Evolutionary conservation across 2,329 filamentous ascomycete species (phyloP).

Genomic region (Xylariaceae sp.): DNA sequence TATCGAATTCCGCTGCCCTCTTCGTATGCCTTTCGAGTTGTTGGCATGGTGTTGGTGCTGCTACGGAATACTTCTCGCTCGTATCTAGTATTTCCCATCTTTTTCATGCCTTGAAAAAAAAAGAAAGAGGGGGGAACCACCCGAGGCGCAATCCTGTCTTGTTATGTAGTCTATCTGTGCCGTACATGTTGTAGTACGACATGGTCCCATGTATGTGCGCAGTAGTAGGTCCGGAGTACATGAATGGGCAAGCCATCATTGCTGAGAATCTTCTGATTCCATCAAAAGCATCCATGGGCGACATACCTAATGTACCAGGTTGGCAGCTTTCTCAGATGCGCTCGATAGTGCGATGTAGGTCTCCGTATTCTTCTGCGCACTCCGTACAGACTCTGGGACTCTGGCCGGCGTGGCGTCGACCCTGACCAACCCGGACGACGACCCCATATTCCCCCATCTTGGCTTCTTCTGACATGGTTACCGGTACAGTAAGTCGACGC

Average conservation of each 20-base stretch:
- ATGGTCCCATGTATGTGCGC: not conserved
- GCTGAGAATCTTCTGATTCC: not conserved
- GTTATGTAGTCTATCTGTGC: no score
- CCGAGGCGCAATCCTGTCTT: no score
- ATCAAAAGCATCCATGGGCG: not conserved
- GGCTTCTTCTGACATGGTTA: no score
- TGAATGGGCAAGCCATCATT: not conserved
- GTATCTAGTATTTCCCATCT: no score
- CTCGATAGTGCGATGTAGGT: not conserved
- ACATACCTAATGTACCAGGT: not conserved
- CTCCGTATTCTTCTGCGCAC: not conserved
- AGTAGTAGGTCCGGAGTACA: not conserved
- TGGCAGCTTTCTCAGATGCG: not conserved
- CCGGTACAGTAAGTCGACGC: no score
- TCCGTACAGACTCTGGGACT: not conserved
- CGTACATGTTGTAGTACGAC: no score
- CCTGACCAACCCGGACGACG: not conserved
- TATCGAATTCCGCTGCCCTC: not conserved
- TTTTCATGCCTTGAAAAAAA: no score
- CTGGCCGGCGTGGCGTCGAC: not conserved
- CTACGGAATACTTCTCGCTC: no score
- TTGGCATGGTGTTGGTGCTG: no score
- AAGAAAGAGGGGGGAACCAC: no score
- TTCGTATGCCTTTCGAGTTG: no score
- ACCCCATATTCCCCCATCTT: not conserved